Evolutionary conservation across 1,139 yeast genomes (phyloP).

Genomic region (Geotrichum candidum): DNA sequence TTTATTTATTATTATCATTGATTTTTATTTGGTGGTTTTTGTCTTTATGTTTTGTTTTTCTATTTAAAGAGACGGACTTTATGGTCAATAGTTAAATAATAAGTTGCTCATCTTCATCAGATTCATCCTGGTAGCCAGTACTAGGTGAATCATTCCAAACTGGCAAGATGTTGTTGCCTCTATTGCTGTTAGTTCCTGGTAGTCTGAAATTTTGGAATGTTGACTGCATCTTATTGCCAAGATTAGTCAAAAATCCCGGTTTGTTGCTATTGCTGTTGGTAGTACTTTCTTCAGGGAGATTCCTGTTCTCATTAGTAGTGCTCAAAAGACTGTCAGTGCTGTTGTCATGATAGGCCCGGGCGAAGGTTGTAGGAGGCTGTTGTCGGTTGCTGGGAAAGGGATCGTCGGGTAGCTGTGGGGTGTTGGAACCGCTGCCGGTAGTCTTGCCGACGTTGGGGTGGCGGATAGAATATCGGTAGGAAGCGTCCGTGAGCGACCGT

Average conservation of each 20-base stretch:
- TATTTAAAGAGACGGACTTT: not conserved
- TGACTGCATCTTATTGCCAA: constrained; percentile 10
- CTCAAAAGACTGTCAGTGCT: constrained; percentile 1
- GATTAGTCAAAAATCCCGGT: constrained; percentile 10
- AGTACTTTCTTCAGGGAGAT: not conserved
- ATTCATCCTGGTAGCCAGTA: constrained; percentile 18
- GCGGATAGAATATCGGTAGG: constrained; percentile 25
- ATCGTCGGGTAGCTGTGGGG: constrained; percentile 8
- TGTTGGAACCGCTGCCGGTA: constrained; percentile 5
- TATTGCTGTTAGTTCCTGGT: not conserved
- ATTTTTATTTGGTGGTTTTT: not conserved
- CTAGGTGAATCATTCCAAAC: constrained; percentile 19
- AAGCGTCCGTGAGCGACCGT: constrained; percentile 32
- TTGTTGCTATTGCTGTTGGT: not conserved
- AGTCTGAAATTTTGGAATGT: constrained; percentile 2
- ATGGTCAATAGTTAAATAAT: constrained; percentile 7
- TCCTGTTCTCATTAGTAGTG: not conserved
- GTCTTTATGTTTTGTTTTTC: not conserved
- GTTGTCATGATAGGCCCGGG: not conserved
- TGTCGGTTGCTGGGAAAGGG: not conserved
- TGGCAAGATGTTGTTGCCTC: constrained; percentile 10
- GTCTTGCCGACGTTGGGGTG: constrained; percentile 13
- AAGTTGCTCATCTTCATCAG: constrained; percentile 14
- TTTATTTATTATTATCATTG: not conserved
- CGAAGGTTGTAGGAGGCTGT: not conserved